These are phyloP conservation scores for Saccharomyces hybrid DNA, from an alignment of 1,139 yeast genomes.

Conservation along the genomic window DNA sequence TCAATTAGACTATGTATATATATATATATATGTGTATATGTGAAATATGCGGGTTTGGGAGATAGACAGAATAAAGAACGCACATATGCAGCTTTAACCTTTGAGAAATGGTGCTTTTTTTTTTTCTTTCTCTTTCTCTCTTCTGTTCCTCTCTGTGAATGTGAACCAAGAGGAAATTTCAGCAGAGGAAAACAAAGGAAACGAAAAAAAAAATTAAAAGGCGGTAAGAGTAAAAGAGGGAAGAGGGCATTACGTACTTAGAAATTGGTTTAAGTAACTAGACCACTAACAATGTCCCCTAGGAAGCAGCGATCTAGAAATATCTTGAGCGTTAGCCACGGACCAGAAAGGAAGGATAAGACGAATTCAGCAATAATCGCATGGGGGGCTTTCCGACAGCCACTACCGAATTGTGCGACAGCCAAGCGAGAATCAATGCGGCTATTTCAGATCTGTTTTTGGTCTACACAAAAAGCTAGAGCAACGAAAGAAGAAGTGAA, in stretches of 20 bases:
- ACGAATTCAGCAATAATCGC: not conserved
- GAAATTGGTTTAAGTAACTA: not conserved
- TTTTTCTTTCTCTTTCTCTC: not conserved
- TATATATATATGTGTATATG: not conserved
- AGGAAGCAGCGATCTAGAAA: not conserved
- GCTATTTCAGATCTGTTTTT: not conserved
- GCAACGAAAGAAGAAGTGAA: not conserved
- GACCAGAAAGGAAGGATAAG: not conserved
- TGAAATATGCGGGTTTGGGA: not conserved
- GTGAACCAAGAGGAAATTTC: not conserved
- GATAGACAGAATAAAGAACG: not conserved
- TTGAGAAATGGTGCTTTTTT: not conserved
- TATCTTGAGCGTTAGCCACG: not conserved
- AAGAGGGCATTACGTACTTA: not conserved
- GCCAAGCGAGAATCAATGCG: conserved; percentile 1
- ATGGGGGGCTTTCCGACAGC: not conserved
- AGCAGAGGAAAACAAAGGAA: not conserved
- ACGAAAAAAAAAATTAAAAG: not conserved
- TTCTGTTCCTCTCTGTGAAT: not conserved
- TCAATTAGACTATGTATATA: not conserved
- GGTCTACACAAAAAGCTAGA: not conserved
- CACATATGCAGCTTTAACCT: not conserved
- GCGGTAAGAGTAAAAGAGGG: not conserved
- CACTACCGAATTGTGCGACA: not conserved
- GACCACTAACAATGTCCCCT: not conserved